Evolutionary conservation across 2,329 filamentous ascomycete genomes (phyloP), one percentile per base, ranked within the genome.

Genomic region (Hypoxylon rubiginosum): DNA sequence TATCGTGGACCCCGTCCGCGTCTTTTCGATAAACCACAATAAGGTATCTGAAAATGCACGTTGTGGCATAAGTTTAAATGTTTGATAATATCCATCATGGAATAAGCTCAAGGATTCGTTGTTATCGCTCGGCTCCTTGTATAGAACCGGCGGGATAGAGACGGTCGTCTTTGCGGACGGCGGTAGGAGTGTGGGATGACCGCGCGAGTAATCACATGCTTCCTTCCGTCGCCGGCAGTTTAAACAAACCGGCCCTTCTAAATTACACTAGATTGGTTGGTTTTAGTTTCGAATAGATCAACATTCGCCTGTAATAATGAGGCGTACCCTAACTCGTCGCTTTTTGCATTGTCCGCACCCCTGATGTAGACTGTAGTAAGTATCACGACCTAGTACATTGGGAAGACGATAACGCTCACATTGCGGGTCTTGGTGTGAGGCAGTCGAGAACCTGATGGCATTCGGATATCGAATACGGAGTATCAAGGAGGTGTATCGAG

Each of bases 301-400:
- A 45, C 8, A 45, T 11, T 45, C 10, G 8, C 3, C 11, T 45
- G n/a, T 10, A 2, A 45, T 19, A 9, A 11, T 21, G 17, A 15
- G 17, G 21, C 41, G 3, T 11, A 45, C 41, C 19, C 41, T 45
- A 11, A 45, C 41, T 45, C 41, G 41, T 45, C 41, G 41, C 17
- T 19, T 45, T 45, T 45, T 45, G 11, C 41, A 45, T 45, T 45
- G 41, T 10, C 41, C 41, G 41, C 41, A 45, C 11, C 41, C 41
- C 41, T 45, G 19, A 45, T 1, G 19, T 24, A 4, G 41, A 24
- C 21, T 19, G 7, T 21, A 19, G 41, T 45, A 45, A 45, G 41
- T 21, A 17, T 43, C 39, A 45, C 24, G 19, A 7, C 17, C 15
- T 2, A 45, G 41, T 10, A 45, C 19, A 21, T 10, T 19, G 11